These are phyloP conservation scores for Astragalus glycyphyllos DNA, from an alignment of 306 rosid species.

Conservation along the genomic window DNA sequence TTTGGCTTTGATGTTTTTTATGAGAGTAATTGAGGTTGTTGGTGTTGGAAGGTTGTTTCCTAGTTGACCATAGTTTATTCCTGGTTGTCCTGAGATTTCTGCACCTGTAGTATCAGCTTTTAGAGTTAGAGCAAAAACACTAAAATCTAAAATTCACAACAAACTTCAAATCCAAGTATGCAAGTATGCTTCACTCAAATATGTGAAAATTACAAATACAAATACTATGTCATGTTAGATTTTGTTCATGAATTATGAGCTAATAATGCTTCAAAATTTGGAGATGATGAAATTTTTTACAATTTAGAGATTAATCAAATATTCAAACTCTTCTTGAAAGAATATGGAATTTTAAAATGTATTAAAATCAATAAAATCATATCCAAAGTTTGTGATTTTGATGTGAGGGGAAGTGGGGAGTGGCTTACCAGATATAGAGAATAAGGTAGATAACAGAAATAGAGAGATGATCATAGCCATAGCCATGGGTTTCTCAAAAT, in stretches of 20 bases:
- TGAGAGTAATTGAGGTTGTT: slow-evolving; percentile 50
- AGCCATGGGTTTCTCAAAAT: slow-evolving; percentile 37
- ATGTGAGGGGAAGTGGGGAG: neutral
- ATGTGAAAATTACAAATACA: neutral
- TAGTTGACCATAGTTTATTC: slow-evolving; percentile 69
- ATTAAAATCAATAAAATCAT: neutral
- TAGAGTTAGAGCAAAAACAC: too few species aligned
- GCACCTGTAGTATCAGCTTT: slow-evolving; percentile 47
- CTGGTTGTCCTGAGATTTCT: slow-evolving; percentile 50
- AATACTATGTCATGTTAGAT: too few species aligned
- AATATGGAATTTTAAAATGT: too few species aligned
- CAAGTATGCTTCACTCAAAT: neutral
- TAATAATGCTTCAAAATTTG: neutral
- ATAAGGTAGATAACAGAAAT: slow-evolving; percentile 44
- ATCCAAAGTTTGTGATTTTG: neutral
- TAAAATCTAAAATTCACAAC: too few species aligned
- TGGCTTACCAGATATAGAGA: slow-evolving; percentile 51
- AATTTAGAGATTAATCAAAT: too few species aligned
- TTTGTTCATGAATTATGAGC: neutral
- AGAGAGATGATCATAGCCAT: slow-evolving; percentile 37
- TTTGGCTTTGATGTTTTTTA: slow-evolving; percentile 60
- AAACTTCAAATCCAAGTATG: too few species aligned
- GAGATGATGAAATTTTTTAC: too few species aligned
- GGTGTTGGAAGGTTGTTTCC: slow-evolving; percentile 78
- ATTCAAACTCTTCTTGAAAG: too few species aligned